A percentile compares a stretch with the other conserved stretches of the same genome.
Evolutionary conservation across 148 eudicot genomes (phyloP).

Genomic region (Pouteria glomerata): DNA sequence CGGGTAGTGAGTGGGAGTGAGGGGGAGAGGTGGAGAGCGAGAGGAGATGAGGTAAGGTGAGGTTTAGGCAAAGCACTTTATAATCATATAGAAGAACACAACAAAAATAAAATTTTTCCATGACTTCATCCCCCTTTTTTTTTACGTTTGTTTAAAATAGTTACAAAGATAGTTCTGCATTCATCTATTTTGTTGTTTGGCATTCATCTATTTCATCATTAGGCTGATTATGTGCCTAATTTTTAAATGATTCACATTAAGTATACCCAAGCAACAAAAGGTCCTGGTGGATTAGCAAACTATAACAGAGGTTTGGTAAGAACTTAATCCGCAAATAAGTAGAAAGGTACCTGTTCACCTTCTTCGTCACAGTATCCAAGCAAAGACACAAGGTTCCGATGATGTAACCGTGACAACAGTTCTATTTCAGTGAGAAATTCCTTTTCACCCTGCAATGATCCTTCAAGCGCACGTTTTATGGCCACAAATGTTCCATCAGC

Average conservation of each 20-base stretch:
- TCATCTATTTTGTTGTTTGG: neutral
- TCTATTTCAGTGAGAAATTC: constrained; percentile 78
- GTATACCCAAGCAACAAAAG: neutral
- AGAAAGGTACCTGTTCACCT: constrained; percentile 66
- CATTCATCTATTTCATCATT: neutral
- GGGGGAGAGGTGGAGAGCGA: too few relatives aligned
- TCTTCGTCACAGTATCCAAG: constrained; percentile 72
- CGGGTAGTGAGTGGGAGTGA: too few relatives aligned
- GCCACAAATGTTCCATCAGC: constrained; percentile 62
- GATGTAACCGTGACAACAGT: constrained; percentile 73
- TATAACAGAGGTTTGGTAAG: neutral
- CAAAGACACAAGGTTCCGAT: constrained; percentile 64
- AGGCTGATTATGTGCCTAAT: neutral
- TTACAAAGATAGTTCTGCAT: neutral
- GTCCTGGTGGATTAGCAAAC: neutral
- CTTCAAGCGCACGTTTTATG: constrained; percentile 75
- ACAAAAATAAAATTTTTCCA: neutral
- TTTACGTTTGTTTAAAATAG: neutral
- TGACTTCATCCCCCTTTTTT: neutral
- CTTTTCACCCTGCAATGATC: constrained; percentile 71
- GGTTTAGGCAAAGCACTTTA: too few relatives aligned
- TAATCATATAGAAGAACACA: too few relatives aligned
- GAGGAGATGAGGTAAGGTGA: too few relatives aligned
- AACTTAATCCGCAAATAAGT: neutral
- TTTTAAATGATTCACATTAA: neutral